A percentile compares a stretch with the other conserved stretches of the same genome.
Evolutionary conservation across 768 basidiomycete genomes (phyloP).

Genomic region (Agaricus subrufescens): DNA sequence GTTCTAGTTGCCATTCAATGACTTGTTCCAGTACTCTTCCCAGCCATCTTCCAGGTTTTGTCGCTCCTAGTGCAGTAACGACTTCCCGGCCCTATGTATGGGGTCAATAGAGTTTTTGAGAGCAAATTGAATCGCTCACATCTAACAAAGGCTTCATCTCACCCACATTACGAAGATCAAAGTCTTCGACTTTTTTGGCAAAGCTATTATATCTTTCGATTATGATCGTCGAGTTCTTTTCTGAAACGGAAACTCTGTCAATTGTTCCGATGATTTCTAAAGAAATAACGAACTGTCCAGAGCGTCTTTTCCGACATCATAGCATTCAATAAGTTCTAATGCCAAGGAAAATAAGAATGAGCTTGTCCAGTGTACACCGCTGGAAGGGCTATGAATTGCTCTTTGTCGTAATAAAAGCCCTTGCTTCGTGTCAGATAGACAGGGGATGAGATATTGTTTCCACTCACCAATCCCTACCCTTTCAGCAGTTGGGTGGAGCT

Average conservation of each 20-base stretch:
- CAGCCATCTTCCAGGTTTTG: constrained; percentile 68
- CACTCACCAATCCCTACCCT: constrained; percentile 58
- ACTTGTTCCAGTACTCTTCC: constrained; percentile 59
- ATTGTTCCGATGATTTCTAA: neutral
- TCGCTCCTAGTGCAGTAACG: constrained; percentile 42
- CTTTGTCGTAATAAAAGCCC: constrained; percentile 69
- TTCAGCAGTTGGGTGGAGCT: constrained; percentile 37
- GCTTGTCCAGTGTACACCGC: constrained; percentile 65
- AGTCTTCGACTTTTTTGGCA: constrained; percentile 50
- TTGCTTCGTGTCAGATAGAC: constrained; percentile 19
- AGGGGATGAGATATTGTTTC: constrained; percentile 3
- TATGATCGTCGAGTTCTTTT: constrained; percentile 37
- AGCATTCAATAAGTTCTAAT: constrained; percentile 59
- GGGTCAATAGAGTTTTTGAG: neutral
- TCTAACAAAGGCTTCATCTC: constrained; percentile 75
- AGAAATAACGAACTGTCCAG: constrained; percentile 39
- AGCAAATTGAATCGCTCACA: constrained; percentile 40
- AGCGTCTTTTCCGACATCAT: constrained; percentile 32
- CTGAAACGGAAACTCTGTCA: constrained; percentile 22
- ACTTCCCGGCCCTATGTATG: constrained; percentile 66
- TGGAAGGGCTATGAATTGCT: constrained; percentile 55
- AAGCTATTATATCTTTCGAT: constrained; percentile 67
- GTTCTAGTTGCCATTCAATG: constrained; percentile 80
- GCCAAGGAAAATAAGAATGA: constrained; percentile 74
- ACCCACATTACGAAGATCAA: constrained; percentile 53